phyloP scores from a whole-genome alignment of 1,284 basidiomycete species.

The Puccinia polysora region DNA sequence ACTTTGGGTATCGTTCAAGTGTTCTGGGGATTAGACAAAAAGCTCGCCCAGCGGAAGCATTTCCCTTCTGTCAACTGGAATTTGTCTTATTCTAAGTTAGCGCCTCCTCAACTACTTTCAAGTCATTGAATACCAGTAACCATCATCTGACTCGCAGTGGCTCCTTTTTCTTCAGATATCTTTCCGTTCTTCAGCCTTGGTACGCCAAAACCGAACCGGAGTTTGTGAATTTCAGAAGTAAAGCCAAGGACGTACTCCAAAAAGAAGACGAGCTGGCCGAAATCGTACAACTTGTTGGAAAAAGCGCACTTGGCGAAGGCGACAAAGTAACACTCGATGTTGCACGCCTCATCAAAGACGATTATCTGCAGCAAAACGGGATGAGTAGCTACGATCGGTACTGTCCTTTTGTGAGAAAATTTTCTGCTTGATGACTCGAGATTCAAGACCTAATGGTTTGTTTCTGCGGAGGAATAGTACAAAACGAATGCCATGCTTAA shows the following conservation, averaged over 20 bases:
- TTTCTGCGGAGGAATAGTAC: conserved; percentile 45
- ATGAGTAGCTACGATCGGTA: conserved; percentile 96
- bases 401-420: conserved; percentile 77
- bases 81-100: conserved; percentile 94
- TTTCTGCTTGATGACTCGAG: conserved; percentile 60
- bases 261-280: conserved; percentile 98
- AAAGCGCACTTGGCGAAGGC: conserved; percentile 90
- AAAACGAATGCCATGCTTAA: conserved; percentile 79
- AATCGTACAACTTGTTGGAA: conserved; percentile 98
- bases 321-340: conserved; percentile 99
- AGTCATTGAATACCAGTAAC: background rate
- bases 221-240: conserved; percentile 84
- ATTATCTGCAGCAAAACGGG: conserved; percentile 98
- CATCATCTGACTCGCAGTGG: background rate
- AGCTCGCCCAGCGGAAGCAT: conserved; percentile 59
- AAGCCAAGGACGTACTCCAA: conserved; percentile 92
- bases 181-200: conserved; percentile 86
- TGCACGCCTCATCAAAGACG: conserved; percentile 89
- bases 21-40: conserved; percentile 75
- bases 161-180: conserved; percentile 52
- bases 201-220: conserved; percentile 87
- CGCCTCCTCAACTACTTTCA: background rate
- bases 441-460: background rate
- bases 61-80: conserved; percentile 99
- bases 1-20: conserved; percentile 99